Evolutionary conservation across 305 asterid species (phyloP), one percentile per base, ranked within the genome.

Genomic region (Striga hermonthica): DNA sequence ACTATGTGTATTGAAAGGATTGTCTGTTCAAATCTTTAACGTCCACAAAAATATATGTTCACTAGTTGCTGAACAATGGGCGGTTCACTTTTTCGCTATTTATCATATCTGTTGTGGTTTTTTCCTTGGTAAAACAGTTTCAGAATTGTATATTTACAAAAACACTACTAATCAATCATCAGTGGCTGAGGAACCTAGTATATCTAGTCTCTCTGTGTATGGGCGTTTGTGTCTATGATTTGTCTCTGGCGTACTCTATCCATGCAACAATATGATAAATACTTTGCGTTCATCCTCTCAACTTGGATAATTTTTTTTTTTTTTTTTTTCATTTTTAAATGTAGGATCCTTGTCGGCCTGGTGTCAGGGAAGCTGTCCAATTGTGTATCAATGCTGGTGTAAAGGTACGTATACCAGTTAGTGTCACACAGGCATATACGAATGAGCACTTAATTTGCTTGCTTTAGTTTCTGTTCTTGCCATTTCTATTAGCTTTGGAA

Each of bases 271-370:
- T 9, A 8, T 28, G 40, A 48, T 53, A 38, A 53, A 22, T 38
- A 34, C n/a, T 35, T 65, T 47, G 12, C 8, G 15, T 9, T 61
- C 37, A 35, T 39, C 39, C 54, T 64, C 52, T 12, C 36, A 35
- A 36, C 47, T 63, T 34, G 34, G 50, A 71, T 4, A 12, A 57
- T 62, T 61, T 62, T 40, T 62, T 44, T 6, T 11, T 61, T 62
- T 4, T 69, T 61, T 62, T 40, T 62, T 44, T 6, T 11, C 62
- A 58, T 4, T 69, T 54, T 67, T 52, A 66, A 53, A 31, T 71
- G 68, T 76, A 92, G 99, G 99, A 94, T 85, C 98, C 99, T 70
- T 91, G 98, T 73, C 93, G 98, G 10, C 82, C 93, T 28, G 82
- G 95, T 41, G 99, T 91, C 53, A 79, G 77, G 77, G 87, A 82